Evolutionary conservation across 768 basidiomycete genomes (phyloP), one percentile per base, ranked within the genome.

Genomic region (Rhodotorula diobovata): DNA sequence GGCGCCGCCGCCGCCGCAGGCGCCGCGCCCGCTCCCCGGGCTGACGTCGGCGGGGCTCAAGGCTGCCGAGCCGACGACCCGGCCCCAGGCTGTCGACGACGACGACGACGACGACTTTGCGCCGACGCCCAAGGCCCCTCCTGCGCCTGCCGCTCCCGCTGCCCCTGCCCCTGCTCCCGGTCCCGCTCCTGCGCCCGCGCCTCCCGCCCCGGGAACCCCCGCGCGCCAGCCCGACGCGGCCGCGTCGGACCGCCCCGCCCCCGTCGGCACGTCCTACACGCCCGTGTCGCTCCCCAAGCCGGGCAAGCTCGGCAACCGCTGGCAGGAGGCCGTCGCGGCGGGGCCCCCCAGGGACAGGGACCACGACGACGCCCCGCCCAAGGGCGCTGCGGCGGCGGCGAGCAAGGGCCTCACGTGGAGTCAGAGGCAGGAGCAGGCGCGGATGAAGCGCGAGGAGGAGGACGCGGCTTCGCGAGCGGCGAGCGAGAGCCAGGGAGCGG

Each of bases 361-460:
- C 68, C 9, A 82, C 82, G 32, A 85, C 84, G 3, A 66, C 83
- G 2, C 90, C 90, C 82, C 94, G 92, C 80, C 80, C 93, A 71
- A 93, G 93, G 1, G 94, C 93, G 94, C 89, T 7, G 41, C 6
- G 86, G 69, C 90, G 94, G 51, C 37, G 1, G 57, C 45, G 28
- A 68, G 15, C 20, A 61, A 82, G 32, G 86, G 84, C 1, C 80
- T 95, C 71, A 95, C 94, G 0, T 98, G 95, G 95, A 89, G 86
- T 68, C 90, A 98, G 79, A 85, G 94, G 32, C 94, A 97, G 78
- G 93, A 90, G 0, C 82, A 88, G n/a, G 89, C 92, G 2, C 94
- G 93, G 83, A 88, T 89, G 78, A 90, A 91, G 76, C 83, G 85
- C 25, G 90, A 88, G 74, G 91, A 90, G 74, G 93, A 86, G 83